A percentile compares a stretch with the other conserved stretches of the same genome.
Evolutionary conservation across 1,284 basidiomycete genomes (phyloP).

Genomic region (Rhizoctonia solani): DNA sequence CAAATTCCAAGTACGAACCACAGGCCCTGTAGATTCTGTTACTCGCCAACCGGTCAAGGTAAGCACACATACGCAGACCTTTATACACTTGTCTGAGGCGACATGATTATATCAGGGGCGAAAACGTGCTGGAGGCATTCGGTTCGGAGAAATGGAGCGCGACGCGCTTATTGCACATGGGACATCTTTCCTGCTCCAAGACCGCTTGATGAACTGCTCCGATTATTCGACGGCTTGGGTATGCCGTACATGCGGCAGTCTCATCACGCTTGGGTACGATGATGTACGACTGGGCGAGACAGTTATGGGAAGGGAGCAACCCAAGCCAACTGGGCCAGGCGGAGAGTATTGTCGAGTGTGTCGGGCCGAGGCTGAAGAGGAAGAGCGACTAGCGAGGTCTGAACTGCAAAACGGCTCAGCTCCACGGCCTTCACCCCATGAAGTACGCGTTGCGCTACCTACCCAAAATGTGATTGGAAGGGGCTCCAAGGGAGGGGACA

Average conservation of each 20-base stretch:
- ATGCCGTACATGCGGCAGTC: conserved; percentile 92
- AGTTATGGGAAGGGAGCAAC: conserved; percentile 36
- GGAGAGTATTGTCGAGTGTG: conserved; percentile 95
- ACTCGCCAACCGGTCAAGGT: conserved; percentile 98
- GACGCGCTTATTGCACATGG: conserved; percentile 98
- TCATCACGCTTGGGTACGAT: conserved; percentile 95
- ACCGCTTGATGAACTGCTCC: conserved; percentile 99
- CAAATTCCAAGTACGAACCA: conserved; percentile 99
- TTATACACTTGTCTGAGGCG: conserved; percentile 3
- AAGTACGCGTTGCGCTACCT: conserved; percentile 65
- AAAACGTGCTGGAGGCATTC: conserved; percentile 98
- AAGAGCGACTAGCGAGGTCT: conserved; percentile 58
- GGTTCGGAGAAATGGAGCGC: conserved; percentile 99
- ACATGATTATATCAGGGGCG: conserved; percentile 66
- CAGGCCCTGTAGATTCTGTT: conserved; percentile 93
- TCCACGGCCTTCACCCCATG: conserved; percentile 40
- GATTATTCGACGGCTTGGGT: conserved; percentile 99
- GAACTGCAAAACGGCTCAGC: conserved; percentile 42
- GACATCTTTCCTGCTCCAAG: conserved; percentile 96
- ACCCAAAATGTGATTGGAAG: conserved; percentile 65
- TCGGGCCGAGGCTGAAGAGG: conserved; percentile 66
- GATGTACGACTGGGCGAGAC: conserved; percentile 72
- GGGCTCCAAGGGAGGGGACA: conserved; percentile 69
- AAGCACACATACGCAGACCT: conserved; percentile 41
- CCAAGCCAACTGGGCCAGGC: conserved; percentile 65